Evolutionary conservation across 1,284 basidiomycete species (phyloP), one percentile per base, ranked within the genome.

Genomic region (Cutaneotrichosporon daszewskae): DNA sequence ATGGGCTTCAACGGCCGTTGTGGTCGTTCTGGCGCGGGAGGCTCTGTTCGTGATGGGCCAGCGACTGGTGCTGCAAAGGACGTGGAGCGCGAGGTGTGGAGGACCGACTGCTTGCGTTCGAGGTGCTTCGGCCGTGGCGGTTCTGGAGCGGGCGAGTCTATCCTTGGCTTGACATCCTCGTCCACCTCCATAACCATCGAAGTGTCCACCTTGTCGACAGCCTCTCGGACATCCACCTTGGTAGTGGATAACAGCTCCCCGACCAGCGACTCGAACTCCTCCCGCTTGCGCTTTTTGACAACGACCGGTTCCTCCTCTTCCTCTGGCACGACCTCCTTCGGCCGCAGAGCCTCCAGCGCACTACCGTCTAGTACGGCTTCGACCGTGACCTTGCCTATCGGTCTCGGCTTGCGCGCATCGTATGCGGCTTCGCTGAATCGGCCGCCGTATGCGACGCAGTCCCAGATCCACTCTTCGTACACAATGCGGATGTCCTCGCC

Each of bases 401-500:
- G 42, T 24, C 64, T 43, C 5, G 60, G 47, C 33, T 64, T 65
- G 27, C 59, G 51, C 18, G 64, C 64, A 55, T 67, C 64, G 45
- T 69, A 71, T 14, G 37, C 43, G 22, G 66, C 64, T 47, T 69
- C 68, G 45, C 56, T 62, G 53, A 59, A 69, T 26, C 67, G 56
- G 5, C 68, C 69, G 11, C 47, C 43, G 39, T 58, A 70, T 11
- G 50, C 60, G 9, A 68, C 55, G 36, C 69, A 70, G 55, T 72
- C 69, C 68, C 68, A 70, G n/a, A 72, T 54, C 69, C 69, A 72
- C 39, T 69, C 66, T 37, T 69, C 65, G 47, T 69, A 68, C 4
- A 67, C 57, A 38, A 69, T 61, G 36, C 53, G 51, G 26, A 66
- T 65, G 39, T 61, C 58, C 11, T 62, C 59, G 20, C 41, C 52